Conservation (phyloP, 257 asterid genomes). For the Gentiana straminea region DNA sequence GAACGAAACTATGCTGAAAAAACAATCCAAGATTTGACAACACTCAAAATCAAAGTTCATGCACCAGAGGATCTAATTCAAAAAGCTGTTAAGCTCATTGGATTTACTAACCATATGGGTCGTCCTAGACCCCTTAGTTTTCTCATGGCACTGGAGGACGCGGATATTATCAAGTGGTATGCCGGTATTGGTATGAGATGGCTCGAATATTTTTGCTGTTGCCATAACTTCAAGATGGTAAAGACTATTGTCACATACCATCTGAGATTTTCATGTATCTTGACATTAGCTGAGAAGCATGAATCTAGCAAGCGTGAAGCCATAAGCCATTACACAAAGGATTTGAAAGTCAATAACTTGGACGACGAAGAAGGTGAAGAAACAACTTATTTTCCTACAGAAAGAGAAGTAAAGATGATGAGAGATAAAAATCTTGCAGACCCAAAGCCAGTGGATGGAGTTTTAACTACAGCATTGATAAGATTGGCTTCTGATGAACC, state of each 20-base stretch:
- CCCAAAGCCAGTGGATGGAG: slow-evolving; percentile 71
- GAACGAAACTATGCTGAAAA: slow-evolving; percentile 50
- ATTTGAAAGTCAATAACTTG: slow-evolving; percentile 31
- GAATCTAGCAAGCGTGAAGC: slow-evolving; percentile 74
- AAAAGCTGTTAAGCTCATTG: slow-evolving; percentile 55
- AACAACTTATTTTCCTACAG: slow-evolving; percentile 58
- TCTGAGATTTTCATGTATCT: slow-evolving; percentile 74
- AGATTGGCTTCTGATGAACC: slow-evolving; percentile 69
- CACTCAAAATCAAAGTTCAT: slow-evolving; percentile 54
- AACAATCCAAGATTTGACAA: slow-evolving; percentile 66
- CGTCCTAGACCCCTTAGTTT: slow-evolving; percentile 81
- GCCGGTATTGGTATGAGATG: slow-evolving; percentile 86
- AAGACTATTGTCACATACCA: slow-evolving; percentile 62
- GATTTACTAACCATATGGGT: slow-evolving; percentile 84
- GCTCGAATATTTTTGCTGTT: slow-evolving; percentile 80
- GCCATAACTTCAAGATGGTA: slow-evolving; percentile 68
- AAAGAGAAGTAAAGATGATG: slow-evolving; percentile 70
- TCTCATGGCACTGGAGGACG: slow-evolving; percentile 72
- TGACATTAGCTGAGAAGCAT: slow-evolving; percentile 84
- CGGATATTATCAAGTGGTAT: slow-evolving; percentile 78
- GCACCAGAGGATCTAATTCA: slow-evolving; percentile 60
- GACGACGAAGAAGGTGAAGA: slow-evolving; percentile 23
- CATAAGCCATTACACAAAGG: slow-evolving; percentile 70
- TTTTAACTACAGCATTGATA: slow-evolving; percentile 44
- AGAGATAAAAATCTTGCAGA: slow-evolving; percentile 59